phyloP scores from a whole-genome alignment of 192 early-diverging fungal genomes.

The Cladochytrium replicatum region DNA sequence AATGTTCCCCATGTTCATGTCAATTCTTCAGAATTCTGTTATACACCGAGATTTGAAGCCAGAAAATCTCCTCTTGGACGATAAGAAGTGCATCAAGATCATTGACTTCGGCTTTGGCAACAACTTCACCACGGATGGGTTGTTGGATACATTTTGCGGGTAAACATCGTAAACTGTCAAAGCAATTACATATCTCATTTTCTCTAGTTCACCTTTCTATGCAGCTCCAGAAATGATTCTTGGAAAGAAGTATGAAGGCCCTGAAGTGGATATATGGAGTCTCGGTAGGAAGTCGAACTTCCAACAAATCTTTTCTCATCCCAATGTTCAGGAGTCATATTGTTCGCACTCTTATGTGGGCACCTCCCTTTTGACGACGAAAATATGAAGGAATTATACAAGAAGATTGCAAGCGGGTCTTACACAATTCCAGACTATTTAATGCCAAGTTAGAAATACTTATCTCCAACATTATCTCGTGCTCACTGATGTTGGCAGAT shows the following conservation, averaged over 20 bases:
- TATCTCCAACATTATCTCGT: neutral
- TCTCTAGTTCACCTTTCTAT: constrained; percentile 66
- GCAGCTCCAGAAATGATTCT: constrained; percentile 79
- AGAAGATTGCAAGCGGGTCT: constrained; percentile 65
- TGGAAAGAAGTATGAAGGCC: constrained; percentile 69
- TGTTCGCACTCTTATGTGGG: constrained; percentile 77
- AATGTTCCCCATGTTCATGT: no score
- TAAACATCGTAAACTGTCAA: no score
- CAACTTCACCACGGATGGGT: constrained; percentile 29
- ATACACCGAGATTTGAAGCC: constrained; percentile 75
- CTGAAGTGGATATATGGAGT: constrained; percentile 86
- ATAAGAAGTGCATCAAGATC: constrained; percentile 62
- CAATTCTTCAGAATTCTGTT: constrained; percentile 33
- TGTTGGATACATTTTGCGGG: constrained; percentile 50
- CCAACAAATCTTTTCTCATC: no score
- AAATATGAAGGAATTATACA: constrained; percentile 71
- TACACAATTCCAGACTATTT: constrained; percentile 50
- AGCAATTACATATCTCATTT: no score
- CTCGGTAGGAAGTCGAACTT: constrained; percentile 16
- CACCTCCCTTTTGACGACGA: constrained; percentile 81
- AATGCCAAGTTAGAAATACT: constrained; percentile 26
- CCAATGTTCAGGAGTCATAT: constrained; percentile 70
- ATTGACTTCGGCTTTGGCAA: constrained; percentile 88
- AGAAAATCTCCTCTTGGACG: constrained; percentile 78
- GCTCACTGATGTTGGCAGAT: constrained; percentile 31